These are phyloP conservation scores for Dioscorea alata DNA, from an alignment of 106 monocot species.

Conservation along the genomic window DNA sequence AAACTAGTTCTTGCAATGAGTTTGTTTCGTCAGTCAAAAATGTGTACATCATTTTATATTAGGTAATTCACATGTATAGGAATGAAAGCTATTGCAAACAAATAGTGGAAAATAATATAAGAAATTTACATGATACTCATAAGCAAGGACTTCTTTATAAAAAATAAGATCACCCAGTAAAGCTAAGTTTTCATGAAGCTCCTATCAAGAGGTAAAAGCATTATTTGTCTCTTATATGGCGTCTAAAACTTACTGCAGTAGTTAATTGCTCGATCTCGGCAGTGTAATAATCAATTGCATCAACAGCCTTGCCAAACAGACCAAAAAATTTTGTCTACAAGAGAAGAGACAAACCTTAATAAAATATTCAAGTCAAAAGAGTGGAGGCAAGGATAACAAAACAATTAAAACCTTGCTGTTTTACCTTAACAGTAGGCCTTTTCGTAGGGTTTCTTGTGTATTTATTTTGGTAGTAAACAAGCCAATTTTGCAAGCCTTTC, in stretches of 20 bases:
- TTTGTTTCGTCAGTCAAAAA: too few relatives aligned
- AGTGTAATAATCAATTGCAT: slow-evolving; percentile 66
- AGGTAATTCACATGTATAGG: too few relatives aligned
- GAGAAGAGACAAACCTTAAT: not conserved
- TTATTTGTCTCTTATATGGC: not conserved
- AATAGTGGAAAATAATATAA: too few relatives aligned
- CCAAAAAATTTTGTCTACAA: slow-evolving; percentile 74
- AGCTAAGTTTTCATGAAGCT: too few relatives aligned
- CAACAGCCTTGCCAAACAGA: slow-evolving; percentile 63
- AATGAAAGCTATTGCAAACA: too few relatives aligned
- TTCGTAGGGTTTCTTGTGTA: slow-evolving; percentile 32
- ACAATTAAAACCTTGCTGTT: not conserved
- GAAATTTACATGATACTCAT: too few relatives aligned
- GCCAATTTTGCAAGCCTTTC: slow-evolving; percentile 71
- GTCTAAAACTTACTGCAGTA: slow-evolving; percentile 40
- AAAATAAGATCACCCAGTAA: too few relatives aligned
- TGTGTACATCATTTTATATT: too few relatives aligned
- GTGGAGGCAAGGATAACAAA: not conserved
- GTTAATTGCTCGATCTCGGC: slow-evolving; percentile 36
- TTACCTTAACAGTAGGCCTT: slow-evolving; percentile 75
- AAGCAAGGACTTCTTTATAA: too few relatives aligned
- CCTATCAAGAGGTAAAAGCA: not conserved
- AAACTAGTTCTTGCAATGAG: too few relatives aligned
- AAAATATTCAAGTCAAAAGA: not conserved
- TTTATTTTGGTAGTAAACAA: slow-evolving; percentile 73